Evolutionary conservation across 441 rosid genomes (phyloP).

Genomic region (Arabidopsis hybrid): DNA sequence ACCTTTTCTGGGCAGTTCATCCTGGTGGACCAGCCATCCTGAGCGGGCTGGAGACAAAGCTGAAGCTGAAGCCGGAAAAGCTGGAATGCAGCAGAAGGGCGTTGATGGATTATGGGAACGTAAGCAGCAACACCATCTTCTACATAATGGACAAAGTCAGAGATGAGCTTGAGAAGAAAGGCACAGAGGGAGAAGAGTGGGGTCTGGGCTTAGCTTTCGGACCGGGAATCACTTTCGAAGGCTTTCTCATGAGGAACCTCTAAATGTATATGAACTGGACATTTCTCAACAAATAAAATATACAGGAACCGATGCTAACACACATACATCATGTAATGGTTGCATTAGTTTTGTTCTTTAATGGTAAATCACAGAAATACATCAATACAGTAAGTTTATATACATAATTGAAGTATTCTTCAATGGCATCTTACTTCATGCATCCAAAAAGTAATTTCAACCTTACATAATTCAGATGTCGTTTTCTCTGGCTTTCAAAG

Average conservation of each 20-base stretch:
- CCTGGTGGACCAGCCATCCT: conserved; percentile 93
- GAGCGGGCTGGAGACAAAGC: conserved; percentile 61
- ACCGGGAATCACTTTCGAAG: conserved; percentile 89
- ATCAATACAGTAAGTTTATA: neutral
- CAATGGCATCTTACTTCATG: neutral
- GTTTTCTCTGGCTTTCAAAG: neutral
- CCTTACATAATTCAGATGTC: neutral
- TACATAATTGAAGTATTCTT: neutral
- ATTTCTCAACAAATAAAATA: neutral
- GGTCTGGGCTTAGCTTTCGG: conserved; percentile 84
- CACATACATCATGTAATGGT: neutral
- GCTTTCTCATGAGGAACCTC: conserved; percentile 80
- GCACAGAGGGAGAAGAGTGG: conserved; percentile 56
- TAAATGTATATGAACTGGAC: neutral
- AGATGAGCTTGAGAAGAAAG: conserved; percentile 62
- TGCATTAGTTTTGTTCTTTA: conserved; percentile 1
- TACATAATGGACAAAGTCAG: conserved; percentile 87
- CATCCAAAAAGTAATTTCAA: neutral
- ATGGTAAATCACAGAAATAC: neutral
- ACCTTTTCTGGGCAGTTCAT: conserved; percentile 91
- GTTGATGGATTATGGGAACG: conserved; percentile 87
- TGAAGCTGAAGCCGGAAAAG: conserved; percentile 58
- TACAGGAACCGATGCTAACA: conserved; percentile 7
- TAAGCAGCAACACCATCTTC: conserved; percentile 80
- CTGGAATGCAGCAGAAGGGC: conserved; percentile 82